Evolutionary conservation across 371 early-diverging fungal genomes (phyloP), one percentile per base, ranked within the genome.

Genomic region (Apophysomyces elegans): DNA sequence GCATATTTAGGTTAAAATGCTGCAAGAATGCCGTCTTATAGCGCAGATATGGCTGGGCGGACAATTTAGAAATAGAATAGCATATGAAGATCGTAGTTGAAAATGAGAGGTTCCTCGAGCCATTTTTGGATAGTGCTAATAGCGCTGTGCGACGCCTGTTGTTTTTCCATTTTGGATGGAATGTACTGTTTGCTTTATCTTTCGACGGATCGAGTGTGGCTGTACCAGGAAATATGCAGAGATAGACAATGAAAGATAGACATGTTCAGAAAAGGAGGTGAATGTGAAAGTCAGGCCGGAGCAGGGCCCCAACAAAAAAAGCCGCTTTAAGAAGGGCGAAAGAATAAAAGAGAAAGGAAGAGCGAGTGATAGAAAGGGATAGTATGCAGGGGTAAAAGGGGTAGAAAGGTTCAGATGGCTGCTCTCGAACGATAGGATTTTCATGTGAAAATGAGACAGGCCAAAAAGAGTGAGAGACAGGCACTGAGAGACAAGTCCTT

Each of bases 211-310:
- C 54, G 54, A 14, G n/a, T 9, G n/a, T 7, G 7, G 7, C 13
- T 41, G 13, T 41, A 41, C 41, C 47, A 0, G 13, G 47, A 47
- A 26, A 47, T 18, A 50, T 50, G 21, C 21, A 21, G 21, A 50
- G 54, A 50, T 50, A 50, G 54, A 50, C 54, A 50, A 50, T 50
- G 21, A 21, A 8, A 50, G 8, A 50, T 50, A 21, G 54, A 9
- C 16, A 50, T 7, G 18, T 47, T 14, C 18, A 18, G 54, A 21
- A 50, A 16, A 5, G 54, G 54, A 21, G 46, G 16, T 7, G 13
- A 18, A 13, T 13, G 16, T 45, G 32, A 26, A 26, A 26, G 32
- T 41, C 41, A 41, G 41, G 41, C 7, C 54, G 54, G 35, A n/a
- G 13, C 41, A 11, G 41, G 11, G 41, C 21, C 21, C 21, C 16